Base-by-base conservation (phyloP, 2,329 filamentous ascomycete genomes). In the Sordariomycetes sp. region DNA sequence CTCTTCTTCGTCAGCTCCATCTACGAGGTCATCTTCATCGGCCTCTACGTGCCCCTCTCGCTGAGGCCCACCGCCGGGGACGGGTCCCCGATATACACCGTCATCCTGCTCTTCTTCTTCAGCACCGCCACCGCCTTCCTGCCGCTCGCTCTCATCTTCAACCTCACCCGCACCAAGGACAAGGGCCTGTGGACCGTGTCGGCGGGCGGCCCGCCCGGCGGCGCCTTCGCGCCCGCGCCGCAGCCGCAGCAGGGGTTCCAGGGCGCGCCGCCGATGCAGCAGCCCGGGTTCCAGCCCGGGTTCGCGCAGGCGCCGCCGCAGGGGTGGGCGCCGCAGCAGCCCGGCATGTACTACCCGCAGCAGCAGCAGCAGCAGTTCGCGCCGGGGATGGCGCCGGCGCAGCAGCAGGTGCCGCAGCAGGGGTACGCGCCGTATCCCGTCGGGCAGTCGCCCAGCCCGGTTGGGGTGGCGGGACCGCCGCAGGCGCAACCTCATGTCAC, bases 1-100 rank as follows among this genome's bases (percentile, higher is more conserved):
- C 52, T 59, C 53, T 59, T 51, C 62, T 79, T 79, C 62, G 71
- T 76, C 14, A 64, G 68, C 20, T 65, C 77, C 1, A 72, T 79
- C 16, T 71, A 79, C 22, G 66, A 68, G 0, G 64, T 65, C 12
- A 71, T 72, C 60, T 79, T 75, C 68, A 76, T 48, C 22, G 57
- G 57, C 35, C 57, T 58, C 22, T 58, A 34, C 25, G 24, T 53
- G 16, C 46, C 46, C 18, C 46, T 50, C 46, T 46, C 40, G 3
- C 40, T n/a, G 18, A n/a, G 18, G 14, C 34, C 51, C 22, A 22
- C 14, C 18, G 8, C 4, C 12, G 22, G 28, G 11, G n/a, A 7
- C 25, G 7, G 11, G 48, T 3, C 16, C 40, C 3, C 11, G 10
- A 12, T 8, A 4, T 59, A 20, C 53, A 48, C 25, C 40, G 25